Conservation (phyloP, 2,329 filamentous ascomycete genomes). For the Nothomitra cinnamomea region DNA sequence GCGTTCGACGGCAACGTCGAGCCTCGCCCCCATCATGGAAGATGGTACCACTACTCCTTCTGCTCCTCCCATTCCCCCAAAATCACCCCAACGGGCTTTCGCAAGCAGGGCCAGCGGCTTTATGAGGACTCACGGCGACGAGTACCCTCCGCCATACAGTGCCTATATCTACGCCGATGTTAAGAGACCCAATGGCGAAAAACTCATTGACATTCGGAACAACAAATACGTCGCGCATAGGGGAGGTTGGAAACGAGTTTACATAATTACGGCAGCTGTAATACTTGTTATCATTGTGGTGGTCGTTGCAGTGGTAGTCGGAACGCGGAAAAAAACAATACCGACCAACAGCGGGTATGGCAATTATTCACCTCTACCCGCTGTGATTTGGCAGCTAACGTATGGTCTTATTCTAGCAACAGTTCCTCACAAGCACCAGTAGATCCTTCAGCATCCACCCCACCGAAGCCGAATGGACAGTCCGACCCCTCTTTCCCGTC, state of each 20-base stretch:
- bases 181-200: constrained; percentile 12
- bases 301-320: constrained; percentile 18
- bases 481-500: constrained; percentile 33
- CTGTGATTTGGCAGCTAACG: not conserved
- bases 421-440: not conserved
- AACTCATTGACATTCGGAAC: constrained; percentile 12
- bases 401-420: not conserved
- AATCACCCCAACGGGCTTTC: not conserved
- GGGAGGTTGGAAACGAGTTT: constrained; percentile 17
- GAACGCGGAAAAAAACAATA: constrained; percentile 13
- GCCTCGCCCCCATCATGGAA: not conserved
- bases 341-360: constrained; percentile 6
- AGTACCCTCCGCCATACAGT: constrained; percentile 13
- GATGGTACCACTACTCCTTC: not conserved
- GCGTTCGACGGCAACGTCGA: not conserved
- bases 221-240: constrained; percentile 16
- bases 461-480: constrained; percentile 9
- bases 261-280: constrained; percentile 13
- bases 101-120: not conserved
- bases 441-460: not conserved
- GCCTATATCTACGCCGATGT: constrained; percentile 11
- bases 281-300: constrained; percentile 16
- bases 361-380: not conserved
- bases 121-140: not conserved
- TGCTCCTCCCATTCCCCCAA: not conserved